Base-by-base conservation (phyloP, 345 rosid species). In the Boechera divaricarpa region DNA sequence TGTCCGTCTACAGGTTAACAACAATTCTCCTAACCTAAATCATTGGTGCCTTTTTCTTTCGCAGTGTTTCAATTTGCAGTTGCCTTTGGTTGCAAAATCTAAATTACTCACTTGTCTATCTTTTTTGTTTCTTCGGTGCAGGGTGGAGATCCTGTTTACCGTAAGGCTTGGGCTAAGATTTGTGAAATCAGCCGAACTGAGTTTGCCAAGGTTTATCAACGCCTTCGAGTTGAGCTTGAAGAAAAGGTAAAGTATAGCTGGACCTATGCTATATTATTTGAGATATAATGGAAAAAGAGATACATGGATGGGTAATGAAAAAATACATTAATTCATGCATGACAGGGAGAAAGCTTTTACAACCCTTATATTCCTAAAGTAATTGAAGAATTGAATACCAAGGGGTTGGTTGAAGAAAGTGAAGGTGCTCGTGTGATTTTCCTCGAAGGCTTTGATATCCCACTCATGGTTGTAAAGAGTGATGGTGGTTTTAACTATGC, bases 401-500 rank as follows among this genome's bases (percentile, higher is more conserved):
- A 82, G 78, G 98, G 97, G 56, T 83, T 95, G 73, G 85, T 92
- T 44, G 86, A 87, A 82, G 97, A 92, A 81, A 95, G 96, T 74
- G 81, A 92, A 60, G 98, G 96, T 72, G 97, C 96, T 82, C 99
- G 90, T 80, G 98, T 95, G 57, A 90, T 95, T 62, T 84, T 85
- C 72, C 21, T 91, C 45, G 94, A 91, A 75, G 98, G 99, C 55
- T 38, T 70, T 72, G 84, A 86, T 65, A 91, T 91, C 76, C 99
- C 99, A 61, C 93, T 95, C 77, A 95, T 95, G 44, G 91, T 95
- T 73, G 91, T 95, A 76, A 95, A 95, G 91, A 92, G 91, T 79
- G 98, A 92, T 68, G 99, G 98, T 52, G 98, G 98, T 68, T 95
- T 67, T 87, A 92, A 92, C 83, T 95, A 95, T 78, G 98, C 98